Base-by-base conservation (phyloP, 176 grass and related monocot genomes). In the Lolium rigidum region DNA sequence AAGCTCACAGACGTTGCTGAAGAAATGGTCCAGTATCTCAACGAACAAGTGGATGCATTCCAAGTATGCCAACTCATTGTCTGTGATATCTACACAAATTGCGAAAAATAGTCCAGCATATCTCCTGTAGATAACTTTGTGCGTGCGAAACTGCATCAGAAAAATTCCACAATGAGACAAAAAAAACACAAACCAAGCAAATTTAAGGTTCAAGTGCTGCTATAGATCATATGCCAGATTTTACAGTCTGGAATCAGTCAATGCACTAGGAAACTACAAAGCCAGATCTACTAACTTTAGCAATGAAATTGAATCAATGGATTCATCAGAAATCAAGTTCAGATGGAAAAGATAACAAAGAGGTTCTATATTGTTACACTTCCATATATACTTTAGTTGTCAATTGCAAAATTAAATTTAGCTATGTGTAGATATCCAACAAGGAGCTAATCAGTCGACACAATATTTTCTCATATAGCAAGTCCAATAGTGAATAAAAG, bases 81-180 rank as follows among this genome's bases (percentile, higher is more conserved):
- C 97, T 10, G 94, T 99, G 64, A 99, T 99, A 83, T 99, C 97
- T 41, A 97, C 97, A 81, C 94, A 99, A 50, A 97, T 94, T 83
- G 97, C 93, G 55, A 99, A 99, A 88, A 99, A 99, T 3, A 99
- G 80, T 85, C 97, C 94, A 21, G 94, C 97, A 89, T 99, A 99
- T 97, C 97, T 92, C 77, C 97, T 99, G 77, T 99, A 99, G 77
- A 99, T 99, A 81, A 99, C 88, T 93, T 99, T 99, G 64, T 99
- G 94, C 18, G 97, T 99, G 20, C 94, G 92, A 86, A 89, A 89
- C 88, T 89, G 88, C 70, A 89, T 38, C 12, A 84, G 26, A 65
- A 63, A 43, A 85, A 76, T 18, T 56, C 1, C 22, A 77, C 21
- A 49, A 49, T 69, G 31, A 87, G 38, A 22, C 10, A 2, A 31